Evolutionary conservation across 352 stramenopile species (phyloP).

Genomic region (Phytophthora meadii): DNA sequence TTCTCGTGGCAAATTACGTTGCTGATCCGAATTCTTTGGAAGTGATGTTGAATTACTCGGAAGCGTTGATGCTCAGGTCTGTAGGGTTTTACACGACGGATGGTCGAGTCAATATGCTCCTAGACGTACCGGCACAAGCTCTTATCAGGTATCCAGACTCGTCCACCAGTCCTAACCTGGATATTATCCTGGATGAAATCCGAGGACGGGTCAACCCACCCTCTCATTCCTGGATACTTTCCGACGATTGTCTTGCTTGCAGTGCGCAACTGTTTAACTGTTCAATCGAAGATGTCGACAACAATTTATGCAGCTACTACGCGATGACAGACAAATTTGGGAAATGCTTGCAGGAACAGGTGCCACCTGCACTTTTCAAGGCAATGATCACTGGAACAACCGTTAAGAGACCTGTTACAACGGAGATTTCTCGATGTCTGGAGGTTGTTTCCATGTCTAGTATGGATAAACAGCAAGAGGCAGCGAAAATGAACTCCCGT

Average conservation of each 20-base stretch:
- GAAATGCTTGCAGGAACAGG: conserved; percentile 12
- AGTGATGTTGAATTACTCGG: conserved; percentile 12
- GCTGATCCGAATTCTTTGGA: not conserved
- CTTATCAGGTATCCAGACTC: conserved; percentile 11
- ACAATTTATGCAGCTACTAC: conserved; percentile 18
- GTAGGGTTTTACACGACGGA: conserved; percentile 6
- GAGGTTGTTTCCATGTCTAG: not conserved
- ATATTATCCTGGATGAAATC: conserved; percentile 14
- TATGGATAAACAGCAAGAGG: not conserved
- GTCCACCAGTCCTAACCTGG: conserved; percentile 8
- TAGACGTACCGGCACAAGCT: conserved; percentile 3
- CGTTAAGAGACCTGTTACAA: not conserved
- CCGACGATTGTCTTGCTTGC: conserved; percentile 18
- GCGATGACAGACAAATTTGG: conserved; percentile 7
- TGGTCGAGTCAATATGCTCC: not conserved
- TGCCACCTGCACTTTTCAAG: conserved; percentile 4
- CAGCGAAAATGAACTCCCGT: conserved; percentile 1
- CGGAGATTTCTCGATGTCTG: conserved; percentile 14
- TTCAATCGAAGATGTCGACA: not conserved
- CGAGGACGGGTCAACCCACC: conserved; percentile 2
- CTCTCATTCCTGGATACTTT: conserved; percentile 7
- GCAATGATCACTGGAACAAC: not conserved
- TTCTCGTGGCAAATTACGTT: not conserved
- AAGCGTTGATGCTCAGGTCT: conserved; percentile 12
- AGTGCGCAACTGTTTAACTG: conserved; percentile 18